Conservation (phyloP, 192 early-diverging fungal species). For the Piromyces finnis region DNA sequence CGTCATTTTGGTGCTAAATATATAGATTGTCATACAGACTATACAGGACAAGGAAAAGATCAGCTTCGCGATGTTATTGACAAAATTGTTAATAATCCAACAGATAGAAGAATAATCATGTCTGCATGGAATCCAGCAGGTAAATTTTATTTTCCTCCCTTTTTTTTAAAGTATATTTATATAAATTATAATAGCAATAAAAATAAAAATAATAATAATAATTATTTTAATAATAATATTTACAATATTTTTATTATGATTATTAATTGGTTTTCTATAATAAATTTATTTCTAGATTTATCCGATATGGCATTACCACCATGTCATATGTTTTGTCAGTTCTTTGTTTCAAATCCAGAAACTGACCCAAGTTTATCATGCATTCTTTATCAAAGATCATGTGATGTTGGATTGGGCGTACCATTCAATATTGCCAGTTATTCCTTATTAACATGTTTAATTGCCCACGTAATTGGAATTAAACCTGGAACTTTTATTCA, state of each 20-base stretch:
- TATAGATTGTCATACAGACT: slow-evolving; percentile 60
- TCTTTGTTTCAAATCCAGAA: slow-evolving; percentile 62
- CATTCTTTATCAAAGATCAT: slow-evolving; percentile 87
- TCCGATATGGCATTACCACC: slow-evolving; percentile 85
- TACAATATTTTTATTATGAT: too few relatives aligned
- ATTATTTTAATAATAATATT: background rate
- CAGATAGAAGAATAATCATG: slow-evolving; percentile 79
- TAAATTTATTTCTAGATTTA: slow-evolving; percentile 62
- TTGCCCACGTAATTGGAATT: slow-evolving; percentile 72
- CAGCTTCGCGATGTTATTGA: slow-evolving; percentile 74
- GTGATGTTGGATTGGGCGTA: slow-evolving; percentile 91
- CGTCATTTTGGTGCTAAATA: slow-evolving; percentile 94
- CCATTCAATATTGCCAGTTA: slow-evolving; percentile 99
- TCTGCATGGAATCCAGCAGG: slow-evolving; percentile 96
- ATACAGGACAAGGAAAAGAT: slow-evolving; percentile 80
- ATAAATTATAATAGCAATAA: background rate
- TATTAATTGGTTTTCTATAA: too few relatives aligned
- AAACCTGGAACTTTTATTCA: slow-evolving; percentile 74
- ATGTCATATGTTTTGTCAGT: slow-evolving; percentile 95
- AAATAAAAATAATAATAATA: background rate
- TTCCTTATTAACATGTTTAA: slow-evolving; percentile 71
- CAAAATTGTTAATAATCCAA: slow-evolving; percentile 68
- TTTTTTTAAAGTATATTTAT: background rate
- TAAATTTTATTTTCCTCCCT: too few relatives aligned
- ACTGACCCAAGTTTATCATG: slow-evolving; percentile 54